These are phyloP conservation scores for Beauveria australis DNA, from an alignment of 2,329 filamentous ascomycete species.

Conservation along the genomic window DNA sequence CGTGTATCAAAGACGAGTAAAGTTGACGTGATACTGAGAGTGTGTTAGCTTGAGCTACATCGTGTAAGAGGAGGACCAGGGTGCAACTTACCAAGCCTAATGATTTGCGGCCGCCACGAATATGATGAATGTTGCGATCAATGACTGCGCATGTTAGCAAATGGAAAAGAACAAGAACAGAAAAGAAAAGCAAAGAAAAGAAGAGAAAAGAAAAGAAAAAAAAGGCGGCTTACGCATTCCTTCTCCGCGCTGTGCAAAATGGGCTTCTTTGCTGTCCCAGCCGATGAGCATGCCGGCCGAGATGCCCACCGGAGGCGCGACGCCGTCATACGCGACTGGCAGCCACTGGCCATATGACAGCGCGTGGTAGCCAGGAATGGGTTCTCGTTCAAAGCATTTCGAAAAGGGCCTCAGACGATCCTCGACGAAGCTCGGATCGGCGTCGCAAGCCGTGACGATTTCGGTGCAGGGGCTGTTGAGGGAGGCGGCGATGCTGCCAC, in stretches of 20 bases:
- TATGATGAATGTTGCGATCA: constrained; percentile 12
- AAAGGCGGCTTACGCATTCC: constrained; percentile 18
- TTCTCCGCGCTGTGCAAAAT: constrained; percentile 24
- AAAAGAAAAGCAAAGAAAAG: background rate
- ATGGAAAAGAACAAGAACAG: background rate
- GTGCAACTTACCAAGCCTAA: constrained; percentile 8
- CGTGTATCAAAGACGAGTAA: constrained; percentile 8
- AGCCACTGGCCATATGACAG: constrained; percentile 26
- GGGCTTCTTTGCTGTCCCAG: constrained; percentile 32
- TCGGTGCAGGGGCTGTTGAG: constrained; percentile 31
- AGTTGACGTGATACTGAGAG: constrained; percentile 12
- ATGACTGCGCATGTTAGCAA: background rate
- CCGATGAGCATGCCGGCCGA: constrained; percentile 28
- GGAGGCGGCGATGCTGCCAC: constrained; percentile 18
- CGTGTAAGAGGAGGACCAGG: background rate
- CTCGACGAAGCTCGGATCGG: constrained; percentile 23
- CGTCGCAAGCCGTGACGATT: constrained; percentile 27
- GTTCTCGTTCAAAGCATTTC: constrained; percentile 16
- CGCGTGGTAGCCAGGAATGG: constrained; percentile 23
- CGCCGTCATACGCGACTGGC: constrained; percentile 21
- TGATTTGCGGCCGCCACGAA: constrained; percentile 10
- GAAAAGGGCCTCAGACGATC: constrained; percentile 23
- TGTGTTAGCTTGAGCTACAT: background rate
- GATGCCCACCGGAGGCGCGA: constrained; percentile 20
- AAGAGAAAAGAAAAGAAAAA: background rate